These are phyloP conservation scores for Beauveria sp. DNA, from an alignment of 2,329 filamentous ascomycete genomes.

Conservation along the genomic window DNA sequence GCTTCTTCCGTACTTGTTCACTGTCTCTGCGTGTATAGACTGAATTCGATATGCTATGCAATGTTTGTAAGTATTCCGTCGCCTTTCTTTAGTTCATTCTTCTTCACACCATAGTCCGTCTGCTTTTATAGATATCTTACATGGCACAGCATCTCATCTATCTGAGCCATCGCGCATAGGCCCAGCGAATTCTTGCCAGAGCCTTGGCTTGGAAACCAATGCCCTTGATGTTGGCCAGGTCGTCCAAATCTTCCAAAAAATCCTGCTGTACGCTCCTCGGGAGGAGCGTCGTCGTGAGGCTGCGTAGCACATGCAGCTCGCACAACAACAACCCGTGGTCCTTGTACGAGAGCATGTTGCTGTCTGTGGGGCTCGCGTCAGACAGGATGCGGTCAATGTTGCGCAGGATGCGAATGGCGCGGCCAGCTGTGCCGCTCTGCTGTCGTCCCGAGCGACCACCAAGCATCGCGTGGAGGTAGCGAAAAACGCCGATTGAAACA, in stretches of 20 bases:
- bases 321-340: conserved; percentile 86
- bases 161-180: conserved; percentile 70
- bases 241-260: conserved; percentile 81
- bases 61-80: not conserved
- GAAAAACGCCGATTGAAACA: conserved; percentile 66
- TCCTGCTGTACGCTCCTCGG: conserved; percentile 71
- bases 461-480: conserved; percentile 64
- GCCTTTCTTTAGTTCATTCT: not conserved
- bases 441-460: conserved; percentile 63
- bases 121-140: not conserved
- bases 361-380: conserved; percentile 60
- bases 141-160: conserved; percentile 16
- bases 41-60: conserved; percentile 3
- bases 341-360: conserved; percentile 76
- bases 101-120: not conserved
- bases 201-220: conserved; percentile 72
- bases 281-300: conserved; percentile 52
- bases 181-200: conserved; percentile 80
- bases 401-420: conserved; percentile 69
- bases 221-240: conserved; percentile 76
- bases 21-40: not conserved
- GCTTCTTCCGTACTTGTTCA: not conserved
- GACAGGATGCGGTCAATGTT: conserved; percentile 80
- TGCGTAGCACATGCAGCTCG: conserved; percentile 77
- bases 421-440: conserved; percentile 56